These are phyloP conservation scores for Petunia secreta DNA, from an alignment of 257 asterid species.

Conservation along the genomic window DNA sequence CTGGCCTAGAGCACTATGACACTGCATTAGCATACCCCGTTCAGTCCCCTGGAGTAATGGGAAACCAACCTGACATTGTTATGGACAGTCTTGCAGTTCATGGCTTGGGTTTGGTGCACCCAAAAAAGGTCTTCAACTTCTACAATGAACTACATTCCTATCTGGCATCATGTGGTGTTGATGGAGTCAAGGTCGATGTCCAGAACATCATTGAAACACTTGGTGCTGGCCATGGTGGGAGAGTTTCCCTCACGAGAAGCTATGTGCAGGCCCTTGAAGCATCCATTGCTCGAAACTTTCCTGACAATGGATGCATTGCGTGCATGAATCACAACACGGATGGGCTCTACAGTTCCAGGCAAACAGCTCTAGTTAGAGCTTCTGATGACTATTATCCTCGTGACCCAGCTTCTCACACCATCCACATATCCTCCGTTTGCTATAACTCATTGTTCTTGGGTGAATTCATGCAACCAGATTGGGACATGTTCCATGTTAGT, in stretches of 20 bases:
- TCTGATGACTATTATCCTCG: constrained; percentile 94
- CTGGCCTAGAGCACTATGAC: constrained; percentile 89
- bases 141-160: constrained; percentile 94
- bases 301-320: constrained; percentile 86
- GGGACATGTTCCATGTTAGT: constrained; percentile 99
- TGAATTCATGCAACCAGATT: constrained; percentile 92
- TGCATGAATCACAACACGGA: constrained; percentile 99
- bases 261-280: constrained; percentile 94
- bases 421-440: constrained; percentile 87
- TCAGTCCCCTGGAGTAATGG: constrained; percentile 87
- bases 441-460: constrained; percentile 84
- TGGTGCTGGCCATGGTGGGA: constrained; percentile 97
- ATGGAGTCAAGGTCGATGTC: constrained; percentile 98
- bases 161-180: constrained; percentile 90
- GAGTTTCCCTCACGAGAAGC: constrained; percentile 91
- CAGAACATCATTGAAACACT: constrained; percentile 97
- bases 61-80: constrained; percentile 96
- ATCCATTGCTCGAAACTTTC: constrained; percentile 75
- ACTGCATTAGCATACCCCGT: constrained; percentile 84
- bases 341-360: constrained; percentile 78
- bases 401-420: constrained; percentile 96
- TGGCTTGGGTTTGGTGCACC: constrained; percentile 91
- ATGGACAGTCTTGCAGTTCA: constrained; percentile 95
- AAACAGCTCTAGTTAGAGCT: constrained; percentile 85
- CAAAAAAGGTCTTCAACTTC: constrained; percentile 84